Percentiles rank a stretch among this genome's conserved stretches.
Evolutionary conservation across 164 flowering plant species (phyloP).

Genomic region (Tinospora cordifolia): DNA sequence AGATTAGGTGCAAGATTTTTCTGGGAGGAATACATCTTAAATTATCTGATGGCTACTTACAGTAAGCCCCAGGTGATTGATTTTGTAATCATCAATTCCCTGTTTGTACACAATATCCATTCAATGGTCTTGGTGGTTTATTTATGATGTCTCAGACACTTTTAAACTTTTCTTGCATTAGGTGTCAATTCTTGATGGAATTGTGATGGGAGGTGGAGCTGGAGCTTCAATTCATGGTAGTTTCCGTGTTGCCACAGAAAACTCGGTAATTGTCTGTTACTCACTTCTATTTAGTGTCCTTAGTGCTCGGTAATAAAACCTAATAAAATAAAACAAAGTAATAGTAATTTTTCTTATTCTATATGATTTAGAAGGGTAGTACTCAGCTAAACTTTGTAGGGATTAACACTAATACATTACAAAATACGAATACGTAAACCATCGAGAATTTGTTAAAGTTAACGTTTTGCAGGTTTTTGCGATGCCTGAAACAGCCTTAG

Average conservation of each 20-base stretch:
- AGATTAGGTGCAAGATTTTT: constrained; percentile 22
- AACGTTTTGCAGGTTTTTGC: constrained; percentile 66
- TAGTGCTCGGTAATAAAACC: not conserved
- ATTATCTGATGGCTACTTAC: constrained; percentile 41
- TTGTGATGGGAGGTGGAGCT: constrained; percentile 96
- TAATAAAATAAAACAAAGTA: too few species aligned
- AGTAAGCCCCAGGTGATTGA: constrained; percentile 30
- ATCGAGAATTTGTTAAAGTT: not conserved
- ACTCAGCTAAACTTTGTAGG: too few species aligned
- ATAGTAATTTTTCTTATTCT: too few species aligned
- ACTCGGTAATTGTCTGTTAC: constrained; percentile 48
- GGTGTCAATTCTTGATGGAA: constrained; percentile 95
- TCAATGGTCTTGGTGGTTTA: too few species aligned
- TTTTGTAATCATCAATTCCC: not conserved
- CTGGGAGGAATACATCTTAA: constrained; percentile 22
- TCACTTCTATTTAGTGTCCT: not conserved
- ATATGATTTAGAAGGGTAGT: too few species aligned
- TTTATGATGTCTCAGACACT: too few species aligned
- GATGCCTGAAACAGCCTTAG: constrained; percentile 92
- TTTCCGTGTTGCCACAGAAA: constrained; percentile 87
- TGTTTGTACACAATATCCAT: too few species aligned
- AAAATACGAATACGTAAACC: too few species aligned
- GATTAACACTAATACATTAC: too few species aligned
- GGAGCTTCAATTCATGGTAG: constrained; percentile 87
- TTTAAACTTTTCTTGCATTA: constrained; percentile 12